Base-by-base conservation (phyloP, 306 rosid species). In the Quercus glauca region DNA sequence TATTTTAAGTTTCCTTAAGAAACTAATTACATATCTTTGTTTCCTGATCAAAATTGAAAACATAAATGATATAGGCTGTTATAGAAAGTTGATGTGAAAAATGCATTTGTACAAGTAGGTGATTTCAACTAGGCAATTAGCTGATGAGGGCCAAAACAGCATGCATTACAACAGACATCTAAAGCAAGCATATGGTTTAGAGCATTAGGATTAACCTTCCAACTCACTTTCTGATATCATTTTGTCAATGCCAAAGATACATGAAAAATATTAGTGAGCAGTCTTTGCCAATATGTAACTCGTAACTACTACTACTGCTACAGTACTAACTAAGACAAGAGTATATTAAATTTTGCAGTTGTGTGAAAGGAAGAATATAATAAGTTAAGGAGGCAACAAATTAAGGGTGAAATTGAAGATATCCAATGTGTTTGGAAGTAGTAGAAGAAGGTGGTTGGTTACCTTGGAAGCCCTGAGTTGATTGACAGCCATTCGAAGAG, bases 401-500 rank as follows among this genome's bases (percentile, higher is more conserved):
- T n/a, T n/a, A n/a, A 41, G 45, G 45, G 45, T 41, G 45, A 41
- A 41, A 41, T 41, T 41, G 45, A 41, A 41, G 11, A 41, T 8
- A 41, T 41, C 11, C 45, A 8, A 41, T 28, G 14, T 14, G 25
- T 14, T 63, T 41, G 0, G 45, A 37, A 37, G 43, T 37, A 5
- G 37, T 53, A 13, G 69, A 64, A 73, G 43, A 59, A 45, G 69
- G 55, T 26, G 75, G 77, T 55, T 55, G 45, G 45, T 41, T 78
- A 87, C 98, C 97, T 89, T 93, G 43, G 98, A 83, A 74, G 92
- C 82, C 74, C 99, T 85, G 65, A 92, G 80, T 51, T 86, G 91
- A 76, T 95, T 95, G 74, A 90, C 94, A 26, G 92, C 94, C 93
- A 85, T 84, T 75, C 98, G 88, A 82, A 93, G 97, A 77, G 93